phyloP scores from a whole-genome alignment of 768 basidiomycete species.

The Leccinum variicolor region DNA sequence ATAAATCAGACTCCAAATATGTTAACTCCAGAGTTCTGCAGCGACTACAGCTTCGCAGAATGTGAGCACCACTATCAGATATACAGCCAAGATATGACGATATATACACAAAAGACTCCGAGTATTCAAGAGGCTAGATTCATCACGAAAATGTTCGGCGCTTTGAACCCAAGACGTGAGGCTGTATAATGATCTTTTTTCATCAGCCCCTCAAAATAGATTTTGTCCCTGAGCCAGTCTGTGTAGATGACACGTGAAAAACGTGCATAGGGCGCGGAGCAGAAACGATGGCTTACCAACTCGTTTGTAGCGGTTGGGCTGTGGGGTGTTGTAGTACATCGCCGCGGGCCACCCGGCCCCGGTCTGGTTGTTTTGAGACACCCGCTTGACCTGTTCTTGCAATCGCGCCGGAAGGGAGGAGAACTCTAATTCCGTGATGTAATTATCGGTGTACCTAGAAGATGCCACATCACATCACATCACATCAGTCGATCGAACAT shows the following conservation, averaged over 20 bases:
- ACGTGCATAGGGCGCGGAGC: not conserved
- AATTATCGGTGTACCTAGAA: slow-evolving; percentile 63
- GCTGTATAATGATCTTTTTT: slow-evolving; percentile 59
- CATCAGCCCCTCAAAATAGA: slow-evolving; percentile 63
- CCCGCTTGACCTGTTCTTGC: slow-evolving; percentile 71
- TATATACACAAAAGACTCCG: slow-evolving; percentile 1
- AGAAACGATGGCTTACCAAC: slow-evolving; percentile 48
- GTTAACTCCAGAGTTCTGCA: not conserved
- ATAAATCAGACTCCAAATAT: not conserved
- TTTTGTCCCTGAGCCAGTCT: slow-evolving; percentile 79
- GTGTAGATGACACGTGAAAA: slow-evolving; percentile 1
- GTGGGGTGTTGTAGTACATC: slow-evolving; percentile 46
- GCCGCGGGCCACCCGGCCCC: slow-evolving; percentile 33
- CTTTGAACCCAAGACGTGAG: slow-evolving; percentile 67
- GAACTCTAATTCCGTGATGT: slow-evolving; percentile 66
- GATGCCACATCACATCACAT: slow-evolving; percentile 3
- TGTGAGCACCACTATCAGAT: not conserved
- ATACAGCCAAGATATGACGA: slow-evolving; percentile 6
- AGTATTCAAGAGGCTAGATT: slow-evolving; percentile 44
- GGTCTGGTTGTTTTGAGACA: slow-evolving; percentile 40
- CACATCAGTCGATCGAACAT: slow-evolving; percentile 6
- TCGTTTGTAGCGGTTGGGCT: slow-evolving; percentile 52
- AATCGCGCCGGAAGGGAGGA: slow-evolving; percentile 53
- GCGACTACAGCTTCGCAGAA: not conserved
- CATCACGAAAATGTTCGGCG: slow-evolving; percentile 80